These are phyloP conservation scores for Psilocybe sp. DNA, from an alignment of 768 basidiomycete genomes.

Conservation along the genomic window DNA sequence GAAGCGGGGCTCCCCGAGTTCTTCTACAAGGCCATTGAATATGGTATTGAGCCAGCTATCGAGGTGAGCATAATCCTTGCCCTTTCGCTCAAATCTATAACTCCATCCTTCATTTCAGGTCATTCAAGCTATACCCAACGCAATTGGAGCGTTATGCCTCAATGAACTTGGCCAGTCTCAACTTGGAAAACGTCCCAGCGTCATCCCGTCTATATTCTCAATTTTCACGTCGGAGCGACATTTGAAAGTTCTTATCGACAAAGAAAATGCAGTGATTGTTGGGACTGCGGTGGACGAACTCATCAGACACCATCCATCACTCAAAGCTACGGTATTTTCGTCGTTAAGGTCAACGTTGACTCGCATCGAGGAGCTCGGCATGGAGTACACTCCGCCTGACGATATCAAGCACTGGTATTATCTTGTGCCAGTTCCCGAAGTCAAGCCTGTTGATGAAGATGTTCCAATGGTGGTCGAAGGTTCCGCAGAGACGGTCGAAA, in stretches of 20 bases:
- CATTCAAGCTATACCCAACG: constrained; percentile 90
- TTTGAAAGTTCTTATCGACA: constrained; percentile 82
- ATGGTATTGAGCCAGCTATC: constrained; percentile 80
- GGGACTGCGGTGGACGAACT: constrained; percentile 94
- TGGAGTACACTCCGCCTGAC: constrained; percentile 49
- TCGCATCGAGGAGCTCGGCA: constrained; percentile 74
- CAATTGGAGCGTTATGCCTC: constrained; percentile 93
- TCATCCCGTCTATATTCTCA: constrained; percentile 82
- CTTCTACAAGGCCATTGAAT: constrained; percentile 85
- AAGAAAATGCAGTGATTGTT: constrained; percentile 87
- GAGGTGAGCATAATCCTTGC: constrained; percentile 51
- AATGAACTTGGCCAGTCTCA: constrained; percentile 88
- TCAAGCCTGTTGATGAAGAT: constrained; percentile 28
- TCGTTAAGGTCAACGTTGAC: constrained; percentile 68
- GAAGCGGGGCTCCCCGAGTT: constrained; percentile 86
- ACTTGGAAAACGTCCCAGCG: constrained; percentile 69
- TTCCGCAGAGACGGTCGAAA: neutral
- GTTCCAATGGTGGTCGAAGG: constrained; percentile 49
- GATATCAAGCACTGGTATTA: constrained; percentile 69
- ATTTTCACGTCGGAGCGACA: constrained; percentile 86
- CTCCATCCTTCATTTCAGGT: constrained; percentile 47
- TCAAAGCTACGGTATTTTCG: constrained; percentile 79
- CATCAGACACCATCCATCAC: constrained; percentile 88
- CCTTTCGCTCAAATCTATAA: neutral
- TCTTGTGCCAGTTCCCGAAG: constrained; percentile 33